These are phyloP conservation scores for Rhodamnia rubescens DNA, from an alignment of 345 rosid species.

Conservation along the genomic window DNA sequence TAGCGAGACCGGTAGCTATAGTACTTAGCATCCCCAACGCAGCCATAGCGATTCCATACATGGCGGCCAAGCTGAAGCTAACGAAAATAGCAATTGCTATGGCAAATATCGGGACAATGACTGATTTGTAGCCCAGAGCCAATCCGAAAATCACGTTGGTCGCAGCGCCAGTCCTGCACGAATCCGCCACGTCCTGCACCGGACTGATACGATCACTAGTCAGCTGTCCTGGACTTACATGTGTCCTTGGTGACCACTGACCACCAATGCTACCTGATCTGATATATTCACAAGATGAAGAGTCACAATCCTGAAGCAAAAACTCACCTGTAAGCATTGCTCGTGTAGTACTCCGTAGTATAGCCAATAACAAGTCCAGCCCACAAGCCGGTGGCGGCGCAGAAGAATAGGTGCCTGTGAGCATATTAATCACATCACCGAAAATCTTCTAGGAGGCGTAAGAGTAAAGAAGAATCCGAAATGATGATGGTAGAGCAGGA, in stretches of 20 bases:
- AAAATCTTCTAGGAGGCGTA: neutral
- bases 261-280: neutral
- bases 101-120: constrained; percentile 53
- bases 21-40: constrained; percentile 71
- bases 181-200: constrained; percentile 65
- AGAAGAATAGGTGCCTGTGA: constrained; percentile 57
- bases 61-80: constrained; percentile 63
- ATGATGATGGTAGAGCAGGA: neutral
- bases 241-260: neutral
- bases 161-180: constrained; percentile 55
- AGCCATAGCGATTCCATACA: constrained; percentile 62
- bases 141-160: constrained; percentile 62
- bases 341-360: constrained; percentile 50
- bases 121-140: constrained; percentile 62
- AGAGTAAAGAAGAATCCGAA: neutral
- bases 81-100: constrained; percentile 44
- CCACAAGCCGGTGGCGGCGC: constrained; percentile 57
- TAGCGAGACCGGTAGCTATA: constrained; percentile 54
- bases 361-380: constrained; percentile 60
- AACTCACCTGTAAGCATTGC: constrained; percentile 55
- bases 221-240: neutral
- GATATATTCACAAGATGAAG: neutral
- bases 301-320: neutral
- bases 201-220: constrained; percentile 20
- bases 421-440: neutral